A percentile compares a stretch with the other conserved stretches of the same genome.
Evolutionary conservation across 331 rosid species (phyloP).

Genomic region (Erythrophleum ivorense): DNA sequence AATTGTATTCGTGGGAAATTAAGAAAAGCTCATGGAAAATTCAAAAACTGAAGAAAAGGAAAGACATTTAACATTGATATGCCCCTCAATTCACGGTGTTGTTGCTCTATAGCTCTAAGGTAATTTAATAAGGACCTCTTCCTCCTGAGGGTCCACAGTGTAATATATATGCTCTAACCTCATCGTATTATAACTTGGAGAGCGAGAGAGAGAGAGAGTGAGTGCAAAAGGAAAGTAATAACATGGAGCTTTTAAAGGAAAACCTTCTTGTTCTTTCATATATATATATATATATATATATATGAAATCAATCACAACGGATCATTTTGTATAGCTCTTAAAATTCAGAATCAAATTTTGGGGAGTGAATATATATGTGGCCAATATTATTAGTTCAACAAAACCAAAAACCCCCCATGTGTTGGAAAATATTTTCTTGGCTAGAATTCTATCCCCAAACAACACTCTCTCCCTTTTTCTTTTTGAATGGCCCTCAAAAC

Average conservation of each 20-base stretch:
- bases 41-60: not conserved
- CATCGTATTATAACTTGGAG: slow-evolving; percentile 33
- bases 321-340: slow-evolving; percentile 26
- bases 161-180: slow-evolving; percentile 26
- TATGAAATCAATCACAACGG: slow-evolving; percentile 38
- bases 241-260: slow-evolving; percentile 41
- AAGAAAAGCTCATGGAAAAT: not conserved
- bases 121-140: slow-evolving; percentile 1
- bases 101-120: not conserved
- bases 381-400: slow-evolving; percentile 29
- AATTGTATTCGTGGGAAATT: not conserved
- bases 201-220: not conserved
- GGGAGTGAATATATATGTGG: slow-evolving; percentile 9
- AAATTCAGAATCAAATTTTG: slow-evolving; percentile 24
- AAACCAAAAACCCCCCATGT: slow-evolving; percentile 32
- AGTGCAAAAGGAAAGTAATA: slow-evolving; percentile 44
- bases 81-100: slow-evolving; percentile 15
- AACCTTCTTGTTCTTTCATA: slow-evolving; percentile 31
- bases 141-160: slow-evolving; percentile 26
- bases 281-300: not conserved
- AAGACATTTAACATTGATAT: slow-evolving; percentile 8
- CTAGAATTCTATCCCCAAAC: slow-evolving; percentile 37
- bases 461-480: not conserved
- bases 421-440: slow-evolving; percentile 38
- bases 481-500: slow-evolving; percentile 30